These are phyloP conservation scores for Curvularia sp. DNA, from an alignment of 2,329 filamentous ascomycete genomes.

Conservation along the genomic window DNA sequence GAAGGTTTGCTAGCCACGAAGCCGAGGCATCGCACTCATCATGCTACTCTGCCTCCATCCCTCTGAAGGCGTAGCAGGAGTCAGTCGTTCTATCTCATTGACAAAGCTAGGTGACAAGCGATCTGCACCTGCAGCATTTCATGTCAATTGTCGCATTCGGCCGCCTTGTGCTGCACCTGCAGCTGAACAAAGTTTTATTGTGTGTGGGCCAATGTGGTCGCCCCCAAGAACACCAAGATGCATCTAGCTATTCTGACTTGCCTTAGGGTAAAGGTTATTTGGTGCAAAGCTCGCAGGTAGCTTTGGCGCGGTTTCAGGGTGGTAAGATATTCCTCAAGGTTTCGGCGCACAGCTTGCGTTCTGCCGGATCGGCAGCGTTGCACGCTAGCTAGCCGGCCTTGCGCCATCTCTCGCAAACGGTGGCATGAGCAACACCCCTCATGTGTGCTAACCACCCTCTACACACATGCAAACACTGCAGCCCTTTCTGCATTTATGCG, in stretches of 20 bases:
- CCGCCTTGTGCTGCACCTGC: not conserved
- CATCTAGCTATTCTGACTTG: not conserved
- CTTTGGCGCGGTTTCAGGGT: slow-evolving; percentile 31
- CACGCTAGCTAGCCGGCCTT: slow-evolving; percentile 9
- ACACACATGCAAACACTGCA: slow-evolving; percentile 1
- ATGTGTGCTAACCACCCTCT: slow-evolving; percentile 7
- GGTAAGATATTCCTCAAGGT: slow-evolving; percentile 27
- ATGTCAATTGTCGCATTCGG: not conserved
- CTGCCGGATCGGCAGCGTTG: slow-evolving; percentile 31
- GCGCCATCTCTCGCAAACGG: slow-evolving; percentile 23
- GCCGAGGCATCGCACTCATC: not conserved
- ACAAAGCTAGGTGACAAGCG: too few relatives aligned
- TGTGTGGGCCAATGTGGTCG: not conserved
- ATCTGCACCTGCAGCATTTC: not conserved
- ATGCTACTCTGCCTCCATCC: not conserved
- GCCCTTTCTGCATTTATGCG: not conserved
- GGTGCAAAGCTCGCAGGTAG: slow-evolving; percentile 1
- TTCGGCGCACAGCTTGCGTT: slow-evolving; percentile 28
- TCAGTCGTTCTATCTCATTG: too few relatives aligned
- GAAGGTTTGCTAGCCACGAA: not conserved
- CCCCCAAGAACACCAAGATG: slow-evolving; percentile 2
- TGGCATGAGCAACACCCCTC: slow-evolving; percentile 16
- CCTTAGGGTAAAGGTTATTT: slow-evolving; percentile 11
- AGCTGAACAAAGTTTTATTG: slow-evolving; percentile 1
- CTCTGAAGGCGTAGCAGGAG: not conserved